A percentile compares a stretch with the other conserved stretches of the same genome.
Conservation (phyloP, 441 rosid species). For the Capsella rubella region DNA sequence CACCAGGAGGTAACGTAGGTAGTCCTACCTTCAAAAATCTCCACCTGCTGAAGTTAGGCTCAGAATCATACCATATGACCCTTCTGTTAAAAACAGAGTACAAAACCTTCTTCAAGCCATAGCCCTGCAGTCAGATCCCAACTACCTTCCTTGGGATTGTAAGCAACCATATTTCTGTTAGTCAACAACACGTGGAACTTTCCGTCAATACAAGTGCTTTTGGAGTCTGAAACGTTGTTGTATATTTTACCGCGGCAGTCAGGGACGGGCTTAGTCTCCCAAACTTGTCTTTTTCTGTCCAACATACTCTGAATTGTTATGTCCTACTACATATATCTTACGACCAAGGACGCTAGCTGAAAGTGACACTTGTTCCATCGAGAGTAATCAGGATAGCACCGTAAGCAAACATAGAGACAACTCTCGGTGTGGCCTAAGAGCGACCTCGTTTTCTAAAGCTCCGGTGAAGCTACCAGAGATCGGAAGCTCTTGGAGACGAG, state of each 20-base stretch:
- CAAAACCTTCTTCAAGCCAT: background rate
- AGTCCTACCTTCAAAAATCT: background rate
- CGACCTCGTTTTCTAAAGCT: background rate
- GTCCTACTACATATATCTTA: conserved; percentile 4
- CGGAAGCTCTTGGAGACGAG: background rate
- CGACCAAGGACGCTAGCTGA: background rate
- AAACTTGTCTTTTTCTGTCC: background rate
- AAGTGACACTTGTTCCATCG: background rate
- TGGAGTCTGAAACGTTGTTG: background rate
- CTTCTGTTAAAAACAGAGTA: background rate
- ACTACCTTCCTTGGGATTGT: background rate
- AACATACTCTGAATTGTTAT: background rate
- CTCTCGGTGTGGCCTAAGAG: background rate
- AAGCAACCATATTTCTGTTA: background rate
- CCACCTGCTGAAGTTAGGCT: background rate
- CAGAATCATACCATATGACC: background rate
- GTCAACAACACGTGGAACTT: background rate
- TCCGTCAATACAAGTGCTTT: background rate
- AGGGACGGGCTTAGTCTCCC: background rate
- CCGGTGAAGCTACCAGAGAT: background rate
- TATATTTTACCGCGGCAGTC: background rate
- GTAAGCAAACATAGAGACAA: background rate
- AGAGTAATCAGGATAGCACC: background rate
- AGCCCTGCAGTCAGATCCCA: background rate
- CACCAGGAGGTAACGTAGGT: background rate